Conservation (phyloP, 139 green algal species). For the Marvania coccoides region DNA sequence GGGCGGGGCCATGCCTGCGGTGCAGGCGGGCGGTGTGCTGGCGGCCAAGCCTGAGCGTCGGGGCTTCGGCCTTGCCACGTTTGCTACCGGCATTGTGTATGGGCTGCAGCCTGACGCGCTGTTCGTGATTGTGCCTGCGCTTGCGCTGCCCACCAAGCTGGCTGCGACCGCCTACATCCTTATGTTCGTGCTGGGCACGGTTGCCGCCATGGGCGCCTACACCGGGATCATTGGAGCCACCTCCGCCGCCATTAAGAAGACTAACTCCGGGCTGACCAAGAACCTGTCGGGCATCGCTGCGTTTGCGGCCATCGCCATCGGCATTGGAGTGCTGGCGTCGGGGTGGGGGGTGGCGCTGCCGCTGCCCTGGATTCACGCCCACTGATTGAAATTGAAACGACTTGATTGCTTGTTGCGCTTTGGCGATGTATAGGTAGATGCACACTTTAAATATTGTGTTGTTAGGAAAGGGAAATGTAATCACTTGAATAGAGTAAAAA, state of each 20-base stretch:
- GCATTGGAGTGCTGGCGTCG: constrained; percentile 52
- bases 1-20: background rate
- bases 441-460: background rate
- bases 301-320: constrained; percentile 58
- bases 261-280: constrained; percentile 52
- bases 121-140: constrained; percentile 91
- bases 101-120: constrained; percentile 94
- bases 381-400: no score
- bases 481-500: background rate
- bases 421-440: no score
- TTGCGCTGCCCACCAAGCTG: constrained; percentile 85
- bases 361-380: no score
- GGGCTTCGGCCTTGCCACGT: constrained; percentile 63
- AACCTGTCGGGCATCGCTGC: constrained; percentile 63
- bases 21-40: constrained; percentile 16
- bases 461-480: background rate
- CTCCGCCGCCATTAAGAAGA: constrained; percentile 54
- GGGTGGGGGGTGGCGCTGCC: constrained; percentile 57
- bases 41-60: constrained; percentile 14
- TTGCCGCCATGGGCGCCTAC: constrained; percentile 93
- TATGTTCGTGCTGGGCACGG: constrained; percentile 93
- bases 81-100: constrained; percentile 91
- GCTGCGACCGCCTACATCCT: constrained; percentile 81
- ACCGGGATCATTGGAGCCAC: constrained; percentile 80
- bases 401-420: no score